Evolutionary conservation across 2,329 filamentous ascomycete species (phyloP).

Genomic region (Ceratocystis ficicola): DNA sequence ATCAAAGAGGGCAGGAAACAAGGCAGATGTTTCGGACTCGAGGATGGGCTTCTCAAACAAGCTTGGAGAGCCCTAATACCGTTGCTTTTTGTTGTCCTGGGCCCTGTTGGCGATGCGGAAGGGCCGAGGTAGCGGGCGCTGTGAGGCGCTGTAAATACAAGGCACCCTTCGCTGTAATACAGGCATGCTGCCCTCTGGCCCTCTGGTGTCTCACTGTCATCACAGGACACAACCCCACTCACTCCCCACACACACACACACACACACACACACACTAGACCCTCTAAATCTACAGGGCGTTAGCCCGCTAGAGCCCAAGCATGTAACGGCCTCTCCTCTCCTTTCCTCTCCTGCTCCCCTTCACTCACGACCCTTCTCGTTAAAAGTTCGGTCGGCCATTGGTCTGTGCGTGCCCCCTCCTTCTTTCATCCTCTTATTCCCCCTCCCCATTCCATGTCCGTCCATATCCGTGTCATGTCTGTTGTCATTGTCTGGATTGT

Average conservation of each 20-base stretch:
- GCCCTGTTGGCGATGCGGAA: not conserved
- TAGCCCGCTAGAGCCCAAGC: not conserved
- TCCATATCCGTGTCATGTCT: slow-evolving; percentile 11
- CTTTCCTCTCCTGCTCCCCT: too few relatives aligned
- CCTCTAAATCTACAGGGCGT: not conserved
- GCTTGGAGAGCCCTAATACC: not conserved
- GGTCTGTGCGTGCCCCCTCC: not conserved
- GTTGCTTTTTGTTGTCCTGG: not conserved
- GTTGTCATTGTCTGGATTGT: slow-evolving; percentile 9
- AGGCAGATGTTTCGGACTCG: not conserved
- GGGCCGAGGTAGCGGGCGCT: not conserved
- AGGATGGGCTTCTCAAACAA: not conserved
- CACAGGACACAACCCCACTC: too few relatives aligned
- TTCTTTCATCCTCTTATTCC: not conserved
- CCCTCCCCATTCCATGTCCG: not conserved
- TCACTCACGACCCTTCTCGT: not conserved
- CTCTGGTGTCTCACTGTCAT: too few relatives aligned
- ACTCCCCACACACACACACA: too few relatives aligned
- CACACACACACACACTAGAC: too few relatives aligned
- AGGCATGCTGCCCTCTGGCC: too few relatives aligned
- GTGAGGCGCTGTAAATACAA: not conserved
- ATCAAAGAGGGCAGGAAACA: not conserved
- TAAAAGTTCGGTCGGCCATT: not conserved
- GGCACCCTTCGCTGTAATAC: not conserved
- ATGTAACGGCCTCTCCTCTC: not conserved